Percentiles rank a stretch among this genome's conserved stretches.
phyloP scores from a whole-genome alignment of 1,284 basidiomycete genomes.

The Moniliophthora roreri region DNA sequence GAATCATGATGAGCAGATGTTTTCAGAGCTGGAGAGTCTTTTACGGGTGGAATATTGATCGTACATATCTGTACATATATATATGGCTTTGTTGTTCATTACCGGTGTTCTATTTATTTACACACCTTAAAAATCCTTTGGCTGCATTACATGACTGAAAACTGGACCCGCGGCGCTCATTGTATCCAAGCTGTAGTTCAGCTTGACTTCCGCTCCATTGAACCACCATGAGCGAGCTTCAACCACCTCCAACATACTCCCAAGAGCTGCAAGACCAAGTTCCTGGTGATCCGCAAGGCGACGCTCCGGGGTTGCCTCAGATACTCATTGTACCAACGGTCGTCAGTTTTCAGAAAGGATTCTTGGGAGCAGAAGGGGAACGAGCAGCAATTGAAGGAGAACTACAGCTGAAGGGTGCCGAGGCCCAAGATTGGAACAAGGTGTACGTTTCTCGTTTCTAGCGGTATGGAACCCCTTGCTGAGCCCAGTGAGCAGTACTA shows the following conservation, averaged over 20 bases:
- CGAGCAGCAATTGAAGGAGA: conserved; percentile 80
- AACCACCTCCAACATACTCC: conserved; percentile 47
- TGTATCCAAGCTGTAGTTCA: neutral
- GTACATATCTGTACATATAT: conserved; percentile 15
- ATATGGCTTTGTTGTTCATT: conserved; percentile 27
- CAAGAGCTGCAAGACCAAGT: conserved; percentile 34
- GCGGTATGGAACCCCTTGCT: conserved; percentile 16
- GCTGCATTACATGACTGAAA: conserved; percentile 6
- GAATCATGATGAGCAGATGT: conserved; percentile 58
- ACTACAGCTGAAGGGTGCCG: conserved; percentile 72
- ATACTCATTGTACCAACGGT: conserved; percentile 67
- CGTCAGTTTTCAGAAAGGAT: conserved; percentile 78
- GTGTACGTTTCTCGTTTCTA: conserved; percentile 50
- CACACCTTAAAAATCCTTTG: neutral
- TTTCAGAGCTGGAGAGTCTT: conserved; percentile 74
- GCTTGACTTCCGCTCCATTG: conserved; percentile 6
- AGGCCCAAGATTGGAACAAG: conserved; percentile 57
- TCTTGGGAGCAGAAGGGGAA: conserved; percentile 75
- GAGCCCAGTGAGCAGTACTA: conserved; percentile 42
- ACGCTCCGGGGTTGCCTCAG: conserved; percentile 38
- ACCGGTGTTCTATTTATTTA: conserved; percentile 17
- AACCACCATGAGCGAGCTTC: conserved; percentile 34
- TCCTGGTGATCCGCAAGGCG: neutral
- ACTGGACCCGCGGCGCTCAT: conserved; percentile 3
- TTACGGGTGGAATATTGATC: conserved; percentile 54